phyloP scores from a whole-genome alignment of 805 yeast species.

The Wickerhamiella kurtzmanii region DNA sequence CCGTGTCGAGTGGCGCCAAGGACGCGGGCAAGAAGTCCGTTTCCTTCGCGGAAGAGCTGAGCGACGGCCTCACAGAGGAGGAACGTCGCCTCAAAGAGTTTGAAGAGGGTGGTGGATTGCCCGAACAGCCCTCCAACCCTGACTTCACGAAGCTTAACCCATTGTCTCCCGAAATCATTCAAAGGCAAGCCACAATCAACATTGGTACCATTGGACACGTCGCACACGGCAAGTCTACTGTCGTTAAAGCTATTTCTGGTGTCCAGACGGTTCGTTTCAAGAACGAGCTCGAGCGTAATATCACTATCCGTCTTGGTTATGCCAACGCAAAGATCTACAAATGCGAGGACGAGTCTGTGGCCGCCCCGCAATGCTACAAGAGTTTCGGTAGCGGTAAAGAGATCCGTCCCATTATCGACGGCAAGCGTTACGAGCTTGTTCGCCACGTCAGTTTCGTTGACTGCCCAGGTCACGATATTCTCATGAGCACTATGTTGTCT shows the following conservation, averaged over 20 bases:
- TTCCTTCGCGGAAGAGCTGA: slow-evolving; percentile 49
- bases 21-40: slow-evolving; percentile 48
- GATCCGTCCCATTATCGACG: slow-evolving; percentile 81
- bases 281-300: slow-evolving; percentile 97
- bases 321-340: slow-evolving; percentile 98
- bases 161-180: slow-evolving; percentile 81
- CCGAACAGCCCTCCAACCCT: slow-evolving; percentile 87
- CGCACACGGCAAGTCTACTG: slow-evolving; percentile 91
- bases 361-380: slow-evolving; percentile 88
- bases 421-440: slow-evolving; percentile 70
- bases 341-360: slow-evolving; percentile 73
- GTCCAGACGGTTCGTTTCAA: slow-evolving; percentile 98
- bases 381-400: slow-evolving; percentile 92
- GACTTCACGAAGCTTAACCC: slow-evolving; percentile 76
- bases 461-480: slow-evolving; percentile 99
- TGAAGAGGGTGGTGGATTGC: slow-evolving; percentile 96
- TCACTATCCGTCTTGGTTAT: slow-evolving; percentile 95
- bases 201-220: slow-evolving; percentile 94
- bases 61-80: slow-evolving; percentile 49
- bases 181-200: slow-evolving; percentile 95
- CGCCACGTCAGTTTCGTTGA: slow-evolving; percentile 98
- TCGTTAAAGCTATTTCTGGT: slow-evolving; percentile 91
- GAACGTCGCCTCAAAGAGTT: slow-evolving; percentile 73
- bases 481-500: slow-evolving; percentile 99
- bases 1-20: slow-evolving; percentile 18